Evolutionary conservation across 1,284 basidiomycete species (phyloP), one percentile per base, ranked within the genome.

Genomic region (Agaricales sp.): DNA sequence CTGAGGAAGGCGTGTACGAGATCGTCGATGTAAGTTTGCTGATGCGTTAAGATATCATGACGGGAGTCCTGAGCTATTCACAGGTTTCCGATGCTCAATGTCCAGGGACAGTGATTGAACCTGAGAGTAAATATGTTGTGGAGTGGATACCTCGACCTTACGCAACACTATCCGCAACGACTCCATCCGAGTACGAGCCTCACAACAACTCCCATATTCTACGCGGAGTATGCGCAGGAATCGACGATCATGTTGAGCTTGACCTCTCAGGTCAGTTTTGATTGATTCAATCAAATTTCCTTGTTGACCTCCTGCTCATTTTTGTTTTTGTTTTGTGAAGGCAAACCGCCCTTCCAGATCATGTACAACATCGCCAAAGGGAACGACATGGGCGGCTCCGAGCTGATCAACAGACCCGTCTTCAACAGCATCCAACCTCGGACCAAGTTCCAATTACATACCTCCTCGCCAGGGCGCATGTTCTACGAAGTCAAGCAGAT

Each of bases 401-500:
- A 70, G 52, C 70, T 86, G 35, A 64, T 84, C 20, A 79, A 82
- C 50, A 80, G 85, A 55, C 83, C 86, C 1, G 81, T 77, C 0
- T 86, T 95, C 66, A 92, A 87, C 62, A 90, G 88, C 57, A 91
- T 94, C 19, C 88, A 93, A 61, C 72, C 80, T 13, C 77, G 75
- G 18, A 87, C 89, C 4, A 78, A 90, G 26, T 82, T 97, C 61
- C 89, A 93, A 55, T 74, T 98, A 20, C 82, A 82, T 51, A 93
- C 89, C 0, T 77, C 80, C 0, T 76, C 77, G 30, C 74, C 90
- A 1, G 93, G 93, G 2, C 76, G 81, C 50, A 87, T 94, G 61
- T 85, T 79, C 59, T 98, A 98, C 63, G 84, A 90, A 61, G 83
- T 99, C 54, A 82, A 86, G 54, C 85, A 88, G 58, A 78, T 98